Base-by-base conservation (phyloP, 2,329 filamentous ascomycete genomes). In the Fusarium avenaceum region DNA sequence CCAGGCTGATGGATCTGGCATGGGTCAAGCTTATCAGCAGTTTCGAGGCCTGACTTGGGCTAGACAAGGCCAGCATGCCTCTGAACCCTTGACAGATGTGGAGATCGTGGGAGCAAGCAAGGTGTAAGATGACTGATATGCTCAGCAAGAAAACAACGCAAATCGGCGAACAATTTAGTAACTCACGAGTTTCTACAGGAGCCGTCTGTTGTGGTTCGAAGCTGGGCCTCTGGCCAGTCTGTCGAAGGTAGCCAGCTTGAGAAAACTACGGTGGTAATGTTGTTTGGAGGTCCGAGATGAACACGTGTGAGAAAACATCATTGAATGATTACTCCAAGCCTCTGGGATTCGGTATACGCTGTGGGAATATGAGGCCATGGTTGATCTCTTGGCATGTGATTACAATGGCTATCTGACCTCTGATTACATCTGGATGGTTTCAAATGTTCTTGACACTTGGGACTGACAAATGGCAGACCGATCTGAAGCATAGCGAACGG, bases 351-450 rank as follows among this genome's bases (percentile, higher is more conserved):
- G 10, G 28, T 30, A 30, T 48, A 61, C 56, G 30, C 42, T 57
- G 44, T 46, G 44, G 32, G n/a, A 44, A 26, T 46, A 38, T 13
- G 17, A 15, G 45, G 45, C 33, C 24, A 19, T 43, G 20, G 43
- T 54, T 63, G 40, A 33, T 24, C 40, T 22, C 33, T 26, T 61
- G 33, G 46, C 69, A 72, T 68, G 69, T 68, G 63, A 70, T 55
- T 51, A 57, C 40, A 28, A 63, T 47, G 20, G 9, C 9, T 38
- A 19, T 38, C 17, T 38, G 5, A 38, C 35, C 35, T 19, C 17
- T 38, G 17, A 10, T 38, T n/a, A 17, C 17, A 10, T n/a, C 9
- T 11, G 17, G 4, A n/a, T 38, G 17, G 17, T n/a, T 38, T n/a
- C 35, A 38, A 5, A 38, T 38, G 17, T n/a, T 19, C 15, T n/a